Conservation (phyloP, 148 eudicot species). For the Camellia sinensis region DNA sequence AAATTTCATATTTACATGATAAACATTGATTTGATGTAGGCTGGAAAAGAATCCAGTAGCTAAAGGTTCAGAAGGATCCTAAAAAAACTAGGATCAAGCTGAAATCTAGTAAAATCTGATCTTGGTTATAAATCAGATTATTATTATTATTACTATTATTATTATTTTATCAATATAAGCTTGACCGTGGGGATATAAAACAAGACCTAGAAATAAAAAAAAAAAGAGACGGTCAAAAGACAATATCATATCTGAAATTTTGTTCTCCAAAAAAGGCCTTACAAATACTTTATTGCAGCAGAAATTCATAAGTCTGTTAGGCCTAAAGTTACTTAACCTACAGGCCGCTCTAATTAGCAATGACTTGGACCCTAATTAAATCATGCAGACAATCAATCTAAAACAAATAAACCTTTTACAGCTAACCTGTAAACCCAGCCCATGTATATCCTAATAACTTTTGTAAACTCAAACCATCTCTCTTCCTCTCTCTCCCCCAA, state of each 20-base stretch:
- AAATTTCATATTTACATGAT: background rate
- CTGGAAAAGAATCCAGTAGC: slow-evolving; percentile 4
- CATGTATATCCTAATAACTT: background rate
- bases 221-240: background rate
- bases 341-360: background rate
- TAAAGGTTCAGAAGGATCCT: background rate
- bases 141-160: no score
- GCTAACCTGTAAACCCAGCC: slow-evolving; percentile 1
- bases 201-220: no score
- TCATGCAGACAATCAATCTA: background rate
- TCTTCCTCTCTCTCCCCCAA: background rate
- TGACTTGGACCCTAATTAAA: no score
- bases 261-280: background rate
- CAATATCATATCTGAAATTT: background rate
- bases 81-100: background rate
- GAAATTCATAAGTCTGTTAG: background rate
- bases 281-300: background rate
- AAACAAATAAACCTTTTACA: background rate
- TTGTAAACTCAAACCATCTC: background rate
- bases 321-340: background rate
- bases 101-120: background rate
- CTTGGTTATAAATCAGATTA: no score
- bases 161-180: no score
- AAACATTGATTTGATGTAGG: background rate
- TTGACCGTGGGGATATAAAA: no score